Base-by-base conservation (phyloP, 2,329 filamentous ascomycete genomes). In the Chaetothyriales sp. region DNA sequence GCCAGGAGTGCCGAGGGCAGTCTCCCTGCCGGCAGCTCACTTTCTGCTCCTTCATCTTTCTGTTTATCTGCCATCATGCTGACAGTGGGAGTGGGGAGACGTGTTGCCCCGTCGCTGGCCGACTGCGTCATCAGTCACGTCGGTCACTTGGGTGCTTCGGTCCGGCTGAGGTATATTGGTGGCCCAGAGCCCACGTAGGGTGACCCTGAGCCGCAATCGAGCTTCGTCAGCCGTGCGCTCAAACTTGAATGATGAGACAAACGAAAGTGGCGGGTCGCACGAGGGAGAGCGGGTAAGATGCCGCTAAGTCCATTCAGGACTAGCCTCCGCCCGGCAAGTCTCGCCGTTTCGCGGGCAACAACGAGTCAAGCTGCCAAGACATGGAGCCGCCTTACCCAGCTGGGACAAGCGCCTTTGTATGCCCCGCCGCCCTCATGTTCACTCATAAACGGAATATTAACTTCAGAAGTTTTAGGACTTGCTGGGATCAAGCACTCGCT, bases 1-100 rank as follows among this genome's bases (percentile, higher is more conserved):
- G 56, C 49, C 48, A 58, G 44, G 25, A 57, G 52, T 39, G 46
- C 43, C 22, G 43, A 20, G 7, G 43, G 43, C 15, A 45, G 10
- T 19, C 19, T 45, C 3, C 8, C 43, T n/a, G 9, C 22, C 43
- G 43, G 10, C 32, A 39, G 10, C 32, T 39, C 32, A 12, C 32
- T 44, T 47, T 52, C 44, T 46, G 19, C 36, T 54, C 7, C 32
- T 39, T 39, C 32, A 15, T 39, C 32, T n/a, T 45, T 20, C n/a
- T 26, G 18, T 45, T 45, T 20, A n/a, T 45, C 43, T 19, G 43
- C 3, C 22, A 45, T 18, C 43, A 45, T 20, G 43, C 43, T 19
- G 19, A n/a, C 19, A n/a, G 9, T 19, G 10, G 22, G 43, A n/a
- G 9, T 19, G 10, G 22, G 43, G 19, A 26, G 18, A 20, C 19